Evolutionary conservation across 2,329 filamentous ascomycete species (phyloP).

Genomic region (Ascosphaera apis): DNA sequence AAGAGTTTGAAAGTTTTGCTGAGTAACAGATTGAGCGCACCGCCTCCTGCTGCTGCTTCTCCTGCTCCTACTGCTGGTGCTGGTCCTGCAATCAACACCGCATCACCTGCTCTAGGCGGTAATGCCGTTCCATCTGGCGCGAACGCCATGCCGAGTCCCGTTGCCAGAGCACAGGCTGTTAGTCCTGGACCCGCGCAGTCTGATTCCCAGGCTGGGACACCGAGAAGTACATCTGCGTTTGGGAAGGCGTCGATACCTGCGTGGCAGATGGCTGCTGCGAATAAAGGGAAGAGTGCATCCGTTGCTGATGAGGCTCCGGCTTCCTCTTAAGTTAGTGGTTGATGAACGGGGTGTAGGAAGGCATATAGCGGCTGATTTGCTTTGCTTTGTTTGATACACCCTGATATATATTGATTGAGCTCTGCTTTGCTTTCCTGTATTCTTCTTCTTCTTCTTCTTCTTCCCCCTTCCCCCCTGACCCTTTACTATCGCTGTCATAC

Average conservation of each 20-base stretch:
- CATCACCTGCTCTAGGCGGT: slow-evolving; percentile 10
- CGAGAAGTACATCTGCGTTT: too few species aligned
- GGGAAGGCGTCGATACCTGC: slow-evolving; percentile 57
- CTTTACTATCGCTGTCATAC: too few species aligned
- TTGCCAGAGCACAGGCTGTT: slow-evolving; percentile 12
- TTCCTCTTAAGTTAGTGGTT: too few species aligned
- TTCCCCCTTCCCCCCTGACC: too few species aligned
- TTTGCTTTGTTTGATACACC: too few species aligned
- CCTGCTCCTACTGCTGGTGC: slow-evolving; percentile 12
- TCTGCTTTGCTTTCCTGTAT: too few species aligned
- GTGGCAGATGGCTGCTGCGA: slow-evolving; percentile 54
- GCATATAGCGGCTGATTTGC: too few species aligned
- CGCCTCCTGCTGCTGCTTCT: slow-evolving; percentile 11
- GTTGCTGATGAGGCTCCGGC: too few species aligned
- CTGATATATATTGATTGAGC: too few species aligned
- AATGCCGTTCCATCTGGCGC: slow-evolving; percentile 11
- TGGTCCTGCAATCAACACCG: slow-evolving; percentile 7
- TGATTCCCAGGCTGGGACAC: slow-evolving; percentile 25
- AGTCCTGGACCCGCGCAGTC: slow-evolving; percentile 19
- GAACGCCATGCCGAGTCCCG: slow-evolving; percentile 8
- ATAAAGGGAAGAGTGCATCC: slow-evolving; percentile 20
- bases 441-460: too few species aligned
- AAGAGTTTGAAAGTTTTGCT: slow-evolving; percentile 83
- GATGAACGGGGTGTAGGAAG: too few species aligned
- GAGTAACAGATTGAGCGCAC: slow-evolving; percentile 32